phyloP scores from a whole-genome alignment of 352 stramenopile genomes.

The Aphanomyces astaci region DNA sequence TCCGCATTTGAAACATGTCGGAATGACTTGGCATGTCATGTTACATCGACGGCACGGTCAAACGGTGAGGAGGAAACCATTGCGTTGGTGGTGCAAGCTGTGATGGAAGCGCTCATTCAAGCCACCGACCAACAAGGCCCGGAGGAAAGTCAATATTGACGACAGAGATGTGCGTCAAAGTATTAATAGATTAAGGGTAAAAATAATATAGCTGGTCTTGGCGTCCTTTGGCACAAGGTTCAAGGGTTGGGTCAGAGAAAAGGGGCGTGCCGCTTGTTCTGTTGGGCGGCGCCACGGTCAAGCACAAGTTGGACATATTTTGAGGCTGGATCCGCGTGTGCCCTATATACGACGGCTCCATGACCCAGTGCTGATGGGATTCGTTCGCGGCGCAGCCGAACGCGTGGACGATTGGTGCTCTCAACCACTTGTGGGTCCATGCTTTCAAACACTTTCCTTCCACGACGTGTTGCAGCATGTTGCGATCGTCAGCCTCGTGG shows the following conservation, averaged over 20 bases:
- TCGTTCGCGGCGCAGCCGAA: background rate
- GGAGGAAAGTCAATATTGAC: no score
- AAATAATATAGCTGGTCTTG: constrained; percentile 1
- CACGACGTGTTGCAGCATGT: background rate
- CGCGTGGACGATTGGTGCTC: background rate
- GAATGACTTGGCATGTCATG: no score
- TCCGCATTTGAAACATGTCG: no score
- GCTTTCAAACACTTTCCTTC: background rate
- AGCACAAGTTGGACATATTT: background rate
- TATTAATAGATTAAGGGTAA: no score
- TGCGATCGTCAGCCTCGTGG: background rate
- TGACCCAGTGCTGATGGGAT: background rate
- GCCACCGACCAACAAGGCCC: no score
- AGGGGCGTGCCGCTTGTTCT: background rate
- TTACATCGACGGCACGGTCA: no score
- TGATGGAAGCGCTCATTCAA: background rate
- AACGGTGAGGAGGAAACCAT: background rate
- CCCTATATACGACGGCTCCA: background rate
- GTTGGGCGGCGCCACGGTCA: background rate
- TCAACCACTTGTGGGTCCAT: background rate
- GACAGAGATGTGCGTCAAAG: no score
- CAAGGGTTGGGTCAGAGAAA: background rate
- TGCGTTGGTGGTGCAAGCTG: background rate
- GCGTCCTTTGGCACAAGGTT: background rate
- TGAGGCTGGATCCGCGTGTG: background rate